A percentile compares a stretch with the other conserved stretches of the same genome.
Evolutionary conservation across 352 stramenopile genomes (phyloP).

Genomic region (Salisapilia sapeloensis): DNA sequence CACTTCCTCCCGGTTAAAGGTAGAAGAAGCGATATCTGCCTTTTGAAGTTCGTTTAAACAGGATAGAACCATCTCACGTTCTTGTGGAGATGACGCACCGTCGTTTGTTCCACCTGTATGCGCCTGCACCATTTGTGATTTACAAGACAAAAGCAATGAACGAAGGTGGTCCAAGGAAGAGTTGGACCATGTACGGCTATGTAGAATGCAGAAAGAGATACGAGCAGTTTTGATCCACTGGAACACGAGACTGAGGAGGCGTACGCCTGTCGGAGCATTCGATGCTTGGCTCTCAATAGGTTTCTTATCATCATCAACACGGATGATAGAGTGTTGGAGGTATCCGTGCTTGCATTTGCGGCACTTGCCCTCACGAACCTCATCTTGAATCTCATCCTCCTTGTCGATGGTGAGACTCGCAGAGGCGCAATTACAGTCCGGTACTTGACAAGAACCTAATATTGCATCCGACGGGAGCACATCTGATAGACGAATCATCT

Average conservation of each 20-base stretch:
- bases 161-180: conserved; percentile 27
- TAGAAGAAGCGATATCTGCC: not conserved
- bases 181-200: conserved; percentile 43
- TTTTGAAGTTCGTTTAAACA: not conserved
- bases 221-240: conserved; percentile 35
- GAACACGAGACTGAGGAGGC: conserved; percentile 35
- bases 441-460: conserved; percentile 32
- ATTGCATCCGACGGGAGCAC: conserved; percentile 34
- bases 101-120: no score
- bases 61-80: not conserved
- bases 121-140: no score
- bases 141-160: conserved; percentile 12
- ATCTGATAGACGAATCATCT: conserved; percentile 9
- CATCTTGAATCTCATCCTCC: conserved; percentile 6
- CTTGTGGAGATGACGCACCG: not conserved
- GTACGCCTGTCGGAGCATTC: no score
- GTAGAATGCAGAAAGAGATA: conserved; percentile 29
- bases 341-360: conserved; percentile 51
- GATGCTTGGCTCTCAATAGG: conserved; percentile 16
- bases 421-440: conserved; percentile 38
- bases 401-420: conserved; percentile 11
- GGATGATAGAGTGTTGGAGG: conserved; percentile 36
- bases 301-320: conserved; percentile 13
- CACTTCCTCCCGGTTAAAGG: conserved; percentile 18
- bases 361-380: conserved; percentile 15